phyloP scores from a whole-genome alignment of 352 stramenopile species.

The Phytophthora fragariae region DNA sequence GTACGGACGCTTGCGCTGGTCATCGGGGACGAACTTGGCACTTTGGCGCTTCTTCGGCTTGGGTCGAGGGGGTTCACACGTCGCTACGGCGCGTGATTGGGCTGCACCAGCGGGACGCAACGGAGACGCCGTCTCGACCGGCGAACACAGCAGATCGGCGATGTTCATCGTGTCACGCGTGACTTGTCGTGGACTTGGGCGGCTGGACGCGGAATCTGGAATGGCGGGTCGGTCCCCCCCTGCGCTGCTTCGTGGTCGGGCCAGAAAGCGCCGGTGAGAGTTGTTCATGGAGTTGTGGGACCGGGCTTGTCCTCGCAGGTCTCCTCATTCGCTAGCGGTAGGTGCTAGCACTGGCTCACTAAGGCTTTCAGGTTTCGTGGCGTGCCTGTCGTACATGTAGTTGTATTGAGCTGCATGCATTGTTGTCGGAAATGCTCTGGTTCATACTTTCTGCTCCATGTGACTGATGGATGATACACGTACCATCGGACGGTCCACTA shows the following conservation, averaged over 20 bases:
- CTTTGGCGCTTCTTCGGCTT: slow-evolving; percentile 14
- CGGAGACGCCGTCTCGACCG: slow-evolving; percentile 6
- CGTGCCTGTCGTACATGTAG: neutral
- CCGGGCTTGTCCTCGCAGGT: neutral
- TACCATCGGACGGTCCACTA: neutral
- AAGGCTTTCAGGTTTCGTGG: neutral
- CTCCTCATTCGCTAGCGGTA: neutral
- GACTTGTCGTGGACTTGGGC: neutral
- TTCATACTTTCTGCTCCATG: too few species aligned
- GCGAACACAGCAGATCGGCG: slow-evolving; percentile 22
- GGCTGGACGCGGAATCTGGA: slow-evolving; percentile 2
- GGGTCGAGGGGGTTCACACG: slow-evolving; percentile 10
- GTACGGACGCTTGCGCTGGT: slow-evolving; percentile 33
- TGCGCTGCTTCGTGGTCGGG: neutral
- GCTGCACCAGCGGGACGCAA: neutral
- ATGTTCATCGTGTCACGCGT: slow-evolving; percentile 18
- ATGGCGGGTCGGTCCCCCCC: neutral
- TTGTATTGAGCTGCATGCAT: neutral
- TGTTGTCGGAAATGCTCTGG: neutral
- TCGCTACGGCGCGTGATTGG: neutral
- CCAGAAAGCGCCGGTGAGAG: slow-evolving; percentile 13
- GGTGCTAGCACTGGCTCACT: too few species aligned
- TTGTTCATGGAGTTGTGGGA: neutral
- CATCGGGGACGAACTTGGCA: slow-evolving; percentile 18
- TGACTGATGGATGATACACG: neutral